phyloP scores from a whole-genome alignment of 345 rosid species.

The Passiflora organensis region DNA sequence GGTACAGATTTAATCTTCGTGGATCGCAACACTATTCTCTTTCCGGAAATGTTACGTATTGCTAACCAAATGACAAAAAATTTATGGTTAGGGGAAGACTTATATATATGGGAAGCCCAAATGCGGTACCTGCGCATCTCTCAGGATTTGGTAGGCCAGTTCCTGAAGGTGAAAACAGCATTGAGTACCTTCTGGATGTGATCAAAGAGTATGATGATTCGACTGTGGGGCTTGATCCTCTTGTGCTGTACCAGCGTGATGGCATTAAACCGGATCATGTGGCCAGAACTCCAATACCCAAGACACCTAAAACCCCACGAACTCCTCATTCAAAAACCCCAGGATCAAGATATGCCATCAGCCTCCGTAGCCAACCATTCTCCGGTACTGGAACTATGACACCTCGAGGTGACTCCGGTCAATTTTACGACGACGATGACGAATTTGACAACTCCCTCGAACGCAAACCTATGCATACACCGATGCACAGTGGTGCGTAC shows the following conservation, averaged over 20 bases:
- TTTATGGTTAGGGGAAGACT: conserved; percentile 41
- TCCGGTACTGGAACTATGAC: conserved; percentile 27
- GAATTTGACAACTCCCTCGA: conserved; percentile 50
- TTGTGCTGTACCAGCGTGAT: conserved; percentile 48
- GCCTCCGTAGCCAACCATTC: conserved; percentile 36
- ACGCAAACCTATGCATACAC: conserved; percentile 35
- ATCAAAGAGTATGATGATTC: conserved; percentile 74
- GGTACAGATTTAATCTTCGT: conserved; percentile 33
- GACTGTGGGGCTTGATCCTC: conserved; percentile 51
- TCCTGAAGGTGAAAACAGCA: conserved; percentile 68
- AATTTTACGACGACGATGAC: conserved; percentile 21
- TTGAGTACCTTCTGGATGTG: conserved; percentile 73
- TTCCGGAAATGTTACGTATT: background rate
- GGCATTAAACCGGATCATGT: conserved; percentile 51
- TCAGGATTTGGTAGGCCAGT: conserved; percentile 59
- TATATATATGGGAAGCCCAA: conserved; percentile 57
- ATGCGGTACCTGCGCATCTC: conserved; percentile 41
- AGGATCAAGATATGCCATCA: conserved; percentile 32
- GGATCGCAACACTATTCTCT: conserved; percentile 40
- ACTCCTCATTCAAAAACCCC: conserved; percentile 21
- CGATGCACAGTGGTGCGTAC: conserved; percentile 36
- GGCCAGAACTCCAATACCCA: conserved; percentile 40
- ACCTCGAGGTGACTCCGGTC: conserved; percentile 21
- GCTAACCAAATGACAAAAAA: background rate
- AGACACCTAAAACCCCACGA: conserved; percentile 28